Percentiles rank a stretch among this genome's conserved stretches.
Conservation (phyloP, 208 protist genomes). For the Leishmania major region DNA sequence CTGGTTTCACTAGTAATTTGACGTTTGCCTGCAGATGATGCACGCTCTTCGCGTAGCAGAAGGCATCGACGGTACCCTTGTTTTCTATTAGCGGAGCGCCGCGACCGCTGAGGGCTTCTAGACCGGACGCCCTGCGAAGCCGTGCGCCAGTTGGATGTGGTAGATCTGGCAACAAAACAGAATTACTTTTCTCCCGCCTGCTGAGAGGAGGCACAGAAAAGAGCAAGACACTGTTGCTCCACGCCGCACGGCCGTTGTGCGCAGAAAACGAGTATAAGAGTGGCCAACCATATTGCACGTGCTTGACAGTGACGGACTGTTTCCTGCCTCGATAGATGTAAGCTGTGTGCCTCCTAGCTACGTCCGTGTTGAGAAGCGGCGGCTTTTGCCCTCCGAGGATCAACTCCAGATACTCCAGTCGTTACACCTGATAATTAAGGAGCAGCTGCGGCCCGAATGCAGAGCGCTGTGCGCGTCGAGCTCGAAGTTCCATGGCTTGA, state of each 20-base stretch:
- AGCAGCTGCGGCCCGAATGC: too few relatives aligned
- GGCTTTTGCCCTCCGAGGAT: too few relatives aligned
- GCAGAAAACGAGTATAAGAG: too few relatives aligned
- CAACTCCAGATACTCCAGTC: too few relatives aligned
- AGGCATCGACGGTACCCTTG: background rate
- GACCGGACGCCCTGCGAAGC: background rate
- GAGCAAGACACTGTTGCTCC: background rate
- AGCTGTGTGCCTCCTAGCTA: too few relatives aligned
- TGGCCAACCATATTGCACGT: too few relatives aligned
- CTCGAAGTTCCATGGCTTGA: too few relatives aligned
- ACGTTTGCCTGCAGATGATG: background rate
- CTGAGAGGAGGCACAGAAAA: background rate
- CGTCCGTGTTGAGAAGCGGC: too few relatives aligned
- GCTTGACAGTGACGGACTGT: too few relatives aligned
- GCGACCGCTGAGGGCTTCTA: background rate
- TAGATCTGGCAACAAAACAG: background rate
- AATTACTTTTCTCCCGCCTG: background rate
- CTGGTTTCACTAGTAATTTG: background rate
- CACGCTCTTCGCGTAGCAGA: background rate
- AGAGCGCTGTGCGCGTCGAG: too few relatives aligned
- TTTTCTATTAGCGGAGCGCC: background rate
- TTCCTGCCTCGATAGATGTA: too few relatives aligned
- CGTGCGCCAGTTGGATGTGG: background rate
- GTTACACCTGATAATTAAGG: too few relatives aligned
- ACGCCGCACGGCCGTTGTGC: background rate